Evolutionary conservation across 1,284 basidiomycete species (phyloP).

Genomic region (Boletus subluridellus): DNA sequence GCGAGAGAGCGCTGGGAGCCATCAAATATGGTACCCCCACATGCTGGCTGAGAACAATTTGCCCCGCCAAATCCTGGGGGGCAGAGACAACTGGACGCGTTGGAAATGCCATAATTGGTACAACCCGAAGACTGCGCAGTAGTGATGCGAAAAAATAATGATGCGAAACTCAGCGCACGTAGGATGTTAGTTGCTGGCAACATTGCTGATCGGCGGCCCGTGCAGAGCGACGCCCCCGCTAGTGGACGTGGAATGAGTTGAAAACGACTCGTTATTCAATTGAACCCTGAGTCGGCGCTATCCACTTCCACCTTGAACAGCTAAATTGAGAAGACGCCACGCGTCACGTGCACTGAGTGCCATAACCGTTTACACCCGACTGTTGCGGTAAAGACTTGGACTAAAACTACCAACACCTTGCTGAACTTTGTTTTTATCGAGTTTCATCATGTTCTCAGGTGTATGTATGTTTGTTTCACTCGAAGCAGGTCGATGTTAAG

Average conservation of each 20-base stretch:
- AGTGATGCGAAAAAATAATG: constrained; percentile 17
- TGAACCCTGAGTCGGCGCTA: neutral
- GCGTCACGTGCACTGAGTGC: neutral
- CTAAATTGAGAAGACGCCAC: too few species aligned
- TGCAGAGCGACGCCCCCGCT: neutral
- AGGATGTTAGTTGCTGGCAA: constrained; percentile 1
- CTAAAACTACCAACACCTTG: neutral
- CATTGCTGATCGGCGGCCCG: constrained; percentile 7
- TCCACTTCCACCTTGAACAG: neutral
- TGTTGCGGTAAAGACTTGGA: neutral
- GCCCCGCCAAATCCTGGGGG: constrained; percentile 74
- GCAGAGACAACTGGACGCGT: constrained; percentile 62
- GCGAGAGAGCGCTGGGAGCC: constrained; percentile 54
- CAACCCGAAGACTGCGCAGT: constrained; percentile 49
- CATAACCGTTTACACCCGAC: neutral
- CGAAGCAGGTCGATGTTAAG: constrained; percentile 9
- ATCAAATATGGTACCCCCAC: constrained; percentile 78
- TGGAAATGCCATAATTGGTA: constrained; percentile 61
- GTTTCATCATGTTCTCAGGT: constrained; percentile 22
- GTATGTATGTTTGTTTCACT: constrained; percentile 17
- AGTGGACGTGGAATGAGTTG: neutral
- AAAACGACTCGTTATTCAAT: neutral
- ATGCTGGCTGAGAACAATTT: constrained; percentile 66
- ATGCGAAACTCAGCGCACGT: constrained; percentile 8
- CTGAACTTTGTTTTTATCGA: neutral